Percentiles rank a stretch among this genome's conserved stretches.
Evolutionary conservation across 345 rosid genomes (phyloP).

Genomic region (Raphanus raphanistrum): DNA sequence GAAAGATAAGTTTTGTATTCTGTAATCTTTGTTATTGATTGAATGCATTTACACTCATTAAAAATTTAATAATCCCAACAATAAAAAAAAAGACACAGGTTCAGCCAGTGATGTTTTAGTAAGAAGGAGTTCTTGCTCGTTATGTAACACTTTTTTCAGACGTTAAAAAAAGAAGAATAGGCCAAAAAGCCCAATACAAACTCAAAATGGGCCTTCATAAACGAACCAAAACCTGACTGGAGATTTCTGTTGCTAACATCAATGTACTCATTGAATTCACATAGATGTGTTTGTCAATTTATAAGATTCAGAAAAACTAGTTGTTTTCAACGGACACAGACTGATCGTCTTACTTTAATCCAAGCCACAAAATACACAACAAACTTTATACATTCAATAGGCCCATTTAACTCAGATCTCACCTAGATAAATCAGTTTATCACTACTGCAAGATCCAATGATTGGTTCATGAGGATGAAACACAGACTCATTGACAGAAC

Average conservation of each 20-base stretch:
- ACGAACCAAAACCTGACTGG: too few relatives aligned
- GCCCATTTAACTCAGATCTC: constrained; percentile 55
- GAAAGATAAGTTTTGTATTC: background rate
- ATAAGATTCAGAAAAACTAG: background rate
- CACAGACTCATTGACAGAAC: constrained; percentile 74
- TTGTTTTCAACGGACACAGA: background rate
- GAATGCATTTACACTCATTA: too few relatives aligned
- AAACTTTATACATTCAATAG: background rate
- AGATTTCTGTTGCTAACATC: background rate
- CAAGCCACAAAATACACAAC: background rate
- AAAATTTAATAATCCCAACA: too few relatives aligned
- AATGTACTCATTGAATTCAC: background rate
- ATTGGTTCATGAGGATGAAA: constrained; percentile 84
- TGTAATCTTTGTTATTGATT: background rate
- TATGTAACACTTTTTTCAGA: too few relatives aligned
- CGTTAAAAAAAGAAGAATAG: too few relatives aligned
- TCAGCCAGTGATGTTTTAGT: too few relatives aligned
- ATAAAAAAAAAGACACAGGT: too few relatives aligned
- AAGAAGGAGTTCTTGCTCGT: too few relatives aligned
- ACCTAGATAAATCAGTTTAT: constrained; percentile 81
- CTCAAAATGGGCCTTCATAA: too few relatives aligned
- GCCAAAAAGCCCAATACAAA: too few relatives aligned
- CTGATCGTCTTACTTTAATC: background rate
- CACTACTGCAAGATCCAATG: constrained; percentile 82
- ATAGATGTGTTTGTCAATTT: background rate